Evolutionary conservation across 1,139 yeast species (phyloP), one percentile per base, ranked within the genome.

Genomic region (Nakaseomyces bracarensis): DNA sequence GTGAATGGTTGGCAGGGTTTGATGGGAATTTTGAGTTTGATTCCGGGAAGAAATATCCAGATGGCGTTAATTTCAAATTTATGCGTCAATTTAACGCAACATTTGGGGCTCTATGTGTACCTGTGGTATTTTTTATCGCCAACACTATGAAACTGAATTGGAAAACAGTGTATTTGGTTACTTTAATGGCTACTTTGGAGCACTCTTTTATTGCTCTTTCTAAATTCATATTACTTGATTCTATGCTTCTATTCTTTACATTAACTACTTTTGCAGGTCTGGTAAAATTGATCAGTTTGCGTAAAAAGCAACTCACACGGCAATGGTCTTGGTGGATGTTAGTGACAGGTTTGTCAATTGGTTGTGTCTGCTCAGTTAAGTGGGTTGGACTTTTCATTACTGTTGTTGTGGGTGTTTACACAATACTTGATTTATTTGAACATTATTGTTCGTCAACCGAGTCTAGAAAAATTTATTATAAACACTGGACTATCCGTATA

Each of bases 361-460:
- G 98, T 1, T 84, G 95, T 61, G 97, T 89, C 11, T 81, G 89
- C 52, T 79, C 95, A 40, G 94, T 89, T 33, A 91, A 91, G 66
- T 86, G 95, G 96, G 97, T 91, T 16, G 98, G 98, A 3, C 64
- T 89, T 39, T 87, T 91, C 58, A 78, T 83, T 36, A 93, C 96
- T 8, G 73, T 76, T 0, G 66, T 89, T 19, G 83, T 89, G 42
- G 99, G 99, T 1, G 50, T 84, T n/a, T 91, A 87, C 66, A 82
- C 87, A 3, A 63, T 83, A 10, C 72, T 74, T 46, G 97, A 91
- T 53, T 70, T 91, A 44, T 71, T 79, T 67, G 69, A 79, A 52
- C 77, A 79, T 55, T 72, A 71, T 45, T 51, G 53, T 38, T 79
- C 80, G 57, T 48, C 63, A 39, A 50, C 60, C 43, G 52, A 72